phyloP scores from a whole-genome alignment of 2,329 filamentous ascomycete species.

The Sporothrix protearum region DNA sequence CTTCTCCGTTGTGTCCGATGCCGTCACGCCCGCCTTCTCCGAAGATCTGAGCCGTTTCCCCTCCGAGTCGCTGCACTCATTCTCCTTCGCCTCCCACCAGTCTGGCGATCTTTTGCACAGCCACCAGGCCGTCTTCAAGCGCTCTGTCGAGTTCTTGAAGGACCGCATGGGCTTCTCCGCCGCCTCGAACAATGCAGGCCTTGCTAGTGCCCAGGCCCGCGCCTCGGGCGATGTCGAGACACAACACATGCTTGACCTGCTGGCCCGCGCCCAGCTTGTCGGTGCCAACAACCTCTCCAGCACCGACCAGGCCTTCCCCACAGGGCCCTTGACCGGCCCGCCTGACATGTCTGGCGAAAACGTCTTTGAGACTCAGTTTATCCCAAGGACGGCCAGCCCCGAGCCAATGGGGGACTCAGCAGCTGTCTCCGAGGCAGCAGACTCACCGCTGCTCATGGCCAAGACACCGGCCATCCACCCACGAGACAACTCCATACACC shows the following conservation, averaged over 20 bases:
- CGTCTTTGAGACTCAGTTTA: constrained; percentile 80
- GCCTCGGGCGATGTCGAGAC: constrained; percentile 79
- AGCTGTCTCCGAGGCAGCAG: constrained; percentile 31
- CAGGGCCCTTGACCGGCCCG: constrained; percentile 75
- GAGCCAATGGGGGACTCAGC: constrained; percentile 39
- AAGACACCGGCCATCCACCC: background rate
- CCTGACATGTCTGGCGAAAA: constrained; percentile 70
- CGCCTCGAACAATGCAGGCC: constrained; percentile 55
- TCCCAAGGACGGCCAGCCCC: constrained; percentile 51
- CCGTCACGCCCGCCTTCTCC: constrained; percentile 65
- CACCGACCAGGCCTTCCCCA: constrained; percentile 31
- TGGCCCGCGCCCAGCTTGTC: constrained; percentile 76
- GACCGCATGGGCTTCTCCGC: constrained; percentile 79
- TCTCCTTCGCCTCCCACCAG: constrained; percentile 87
- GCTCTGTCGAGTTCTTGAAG: constrained; percentile 94
- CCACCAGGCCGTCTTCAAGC: constrained; percentile 86
- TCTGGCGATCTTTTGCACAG: constrained; percentile 89
- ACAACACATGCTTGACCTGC: constrained; percentile 84
- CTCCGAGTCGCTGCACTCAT: constrained; percentile 93
- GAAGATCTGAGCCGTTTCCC: constrained; percentile 93
- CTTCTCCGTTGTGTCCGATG: constrained; percentile 56
- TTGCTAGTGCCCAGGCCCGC: constrained; percentile 79
- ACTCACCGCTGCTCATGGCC: constrained; percentile 19
- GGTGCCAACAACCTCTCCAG: constrained; percentile 61
- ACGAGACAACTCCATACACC: constrained; percentile 8